These are phyloP conservation scores for Pseudogymnoascus sp. DNA, from an alignment of 2,329 filamentous ascomycete species.

Conservation along the genomic window DNA sequence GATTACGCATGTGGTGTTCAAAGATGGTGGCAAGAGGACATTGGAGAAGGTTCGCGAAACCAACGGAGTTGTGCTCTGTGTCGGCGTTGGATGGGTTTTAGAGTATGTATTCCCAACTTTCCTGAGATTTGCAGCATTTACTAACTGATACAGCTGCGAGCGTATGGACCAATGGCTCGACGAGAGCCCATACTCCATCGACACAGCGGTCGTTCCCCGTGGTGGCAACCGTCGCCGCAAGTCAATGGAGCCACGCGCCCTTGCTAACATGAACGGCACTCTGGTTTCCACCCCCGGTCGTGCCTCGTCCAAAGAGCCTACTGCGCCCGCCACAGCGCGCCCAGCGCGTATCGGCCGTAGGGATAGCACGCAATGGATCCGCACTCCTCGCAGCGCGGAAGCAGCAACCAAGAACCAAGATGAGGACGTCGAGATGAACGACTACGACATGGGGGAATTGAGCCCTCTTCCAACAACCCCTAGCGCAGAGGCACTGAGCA, in stretches of 20 bases:
- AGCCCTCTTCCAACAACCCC: conserved; percentile 28
- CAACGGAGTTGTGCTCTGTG: conserved; percentile 70
- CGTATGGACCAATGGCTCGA: conserved; percentile 70
- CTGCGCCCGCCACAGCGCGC: conserved; percentile 25
- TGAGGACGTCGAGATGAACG: conserved; percentile 14
- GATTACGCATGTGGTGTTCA: conserved; percentile 85
- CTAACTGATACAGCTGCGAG: conserved; percentile 53
- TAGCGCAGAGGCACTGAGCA: conserved; percentile 24
- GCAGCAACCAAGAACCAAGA: conserved; percentile 16
- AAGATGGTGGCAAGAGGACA: conserved; percentile 74
- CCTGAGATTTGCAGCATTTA: conserved; percentile 20
- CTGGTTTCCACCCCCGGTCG: conserved; percentile 36
- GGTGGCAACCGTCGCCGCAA: conserved; percentile 66
- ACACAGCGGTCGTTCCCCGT: conserved; percentile 59
- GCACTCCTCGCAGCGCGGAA: conserved; percentile 19
- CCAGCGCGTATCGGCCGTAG: conserved; percentile 20
- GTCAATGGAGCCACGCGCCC: conserved; percentile 69
- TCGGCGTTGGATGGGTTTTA: conserved; percentile 81
- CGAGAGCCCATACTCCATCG: conserved; percentile 61
- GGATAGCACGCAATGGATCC: conserved; percentile 28
- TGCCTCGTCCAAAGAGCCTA: conserved; percentile 26
- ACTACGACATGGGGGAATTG: conserved; percentile 22
- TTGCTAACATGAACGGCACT: conserved; percentile 62
- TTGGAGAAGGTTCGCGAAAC: conserved; percentile 71
- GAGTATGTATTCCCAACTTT: conserved; percentile 52